Conservation (phyloP, 2,329 filamentous ascomycete genomes). For the Magnaporthiopsis rhizophila region DNA sequence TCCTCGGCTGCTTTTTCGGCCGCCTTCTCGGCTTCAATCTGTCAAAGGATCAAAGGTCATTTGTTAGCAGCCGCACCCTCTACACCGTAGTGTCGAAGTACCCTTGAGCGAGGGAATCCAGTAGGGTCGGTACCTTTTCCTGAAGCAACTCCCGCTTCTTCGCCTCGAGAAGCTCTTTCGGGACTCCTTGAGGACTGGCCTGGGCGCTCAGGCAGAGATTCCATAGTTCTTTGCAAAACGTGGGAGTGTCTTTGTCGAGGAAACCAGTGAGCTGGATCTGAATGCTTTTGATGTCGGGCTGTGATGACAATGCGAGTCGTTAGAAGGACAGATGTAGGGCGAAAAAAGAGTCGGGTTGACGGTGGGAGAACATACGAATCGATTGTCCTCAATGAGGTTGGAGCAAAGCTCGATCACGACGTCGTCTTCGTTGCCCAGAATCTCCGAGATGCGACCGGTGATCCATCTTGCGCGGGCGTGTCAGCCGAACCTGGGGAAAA, state of each 20-base stretch:
- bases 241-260: constrained; percentile 80
- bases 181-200: constrained; percentile 78
- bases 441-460: constrained; percentile 74
- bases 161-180: constrained; percentile 87
- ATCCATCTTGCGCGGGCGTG: constrained; percentile 65
- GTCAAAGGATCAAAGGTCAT: neutral
- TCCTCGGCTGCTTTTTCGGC: constrained; percentile 54
- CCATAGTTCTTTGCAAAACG: constrained; percentile 93
- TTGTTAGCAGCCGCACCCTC: neutral
- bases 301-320: constrained; percentile 1
- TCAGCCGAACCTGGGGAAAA: constrained; percentile 7
- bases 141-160: constrained; percentile 94
- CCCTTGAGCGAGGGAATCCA: neutral
- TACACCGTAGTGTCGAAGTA: neutral
- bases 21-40: constrained; percentile 77
- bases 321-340: constrained; percentile 14
- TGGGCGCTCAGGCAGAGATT: constrained; percentile 86
- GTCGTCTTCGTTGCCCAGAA: constrained; percentile 89
- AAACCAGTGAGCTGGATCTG: constrained; percentile 95
- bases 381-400: constrained; percentile 61
- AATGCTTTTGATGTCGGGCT: constrained; percentile 93
- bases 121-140: constrained; percentile 62
- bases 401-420: constrained; percentile 84
- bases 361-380: constrained; percentile 54
- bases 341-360: constrained; percentile 3